Evolutionary conservation across 2,329 filamentous ascomycete species (phyloP), one percentile per base, ranked within the genome.

Genomic region (Helotiales sp.): DNA sequence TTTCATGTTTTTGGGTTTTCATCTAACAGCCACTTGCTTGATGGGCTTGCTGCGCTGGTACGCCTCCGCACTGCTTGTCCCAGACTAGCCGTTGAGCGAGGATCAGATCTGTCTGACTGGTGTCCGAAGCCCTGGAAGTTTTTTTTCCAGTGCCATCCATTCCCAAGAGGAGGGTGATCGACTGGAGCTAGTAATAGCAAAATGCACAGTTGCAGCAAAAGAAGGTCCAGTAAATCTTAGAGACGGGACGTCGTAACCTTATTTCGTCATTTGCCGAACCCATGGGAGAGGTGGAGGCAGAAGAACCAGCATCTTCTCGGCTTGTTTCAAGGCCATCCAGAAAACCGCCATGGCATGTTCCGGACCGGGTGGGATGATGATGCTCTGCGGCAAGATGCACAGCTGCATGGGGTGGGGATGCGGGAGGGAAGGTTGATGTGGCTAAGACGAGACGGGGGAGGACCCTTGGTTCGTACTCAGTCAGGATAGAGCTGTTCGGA

Each of bases 1-100:
- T 70, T 67, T 70, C 68, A 70, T 47, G 40, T 63, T 57, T 52
- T 63, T 64, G 32, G 28, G 43, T 24, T 65, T 64, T 65, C 49
- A 60, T 63, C 52, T 66, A 68, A 26, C 55, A n/a, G n/a, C n/a
- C n/a, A n/a, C n/a, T n/a, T n/a, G n/a, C n/a, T n/a, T n/a, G n/a
- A n/a, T n/a, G n/a, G n/a, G 60, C 60, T 40, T 63, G 66, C 65
- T 64, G 22, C 28, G 20, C 50, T 67, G n/a, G n/a, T n/a, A 66
- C 64, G 34, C 58, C 50, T 52, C 47, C 32, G 17, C 47, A 32
- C 32, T 62, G 32, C 11, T 59, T 45, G n/a, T 60, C 54, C 26
- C 26, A 59, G 32, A 28, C n/a, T 45, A 59, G 32, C n/a, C 20
- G n/a, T n/a, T 24, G 30, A 30, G n/a, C 11, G 30, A 22, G 30